A percentile compares a stretch with the other conserved stretches of the same genome.
These are phyloP conservation scores for Chytriomyces hyalinus DNA, from an alignment of 192 early-diverging fungal genomes.

Conservation along the genomic window DNA sequence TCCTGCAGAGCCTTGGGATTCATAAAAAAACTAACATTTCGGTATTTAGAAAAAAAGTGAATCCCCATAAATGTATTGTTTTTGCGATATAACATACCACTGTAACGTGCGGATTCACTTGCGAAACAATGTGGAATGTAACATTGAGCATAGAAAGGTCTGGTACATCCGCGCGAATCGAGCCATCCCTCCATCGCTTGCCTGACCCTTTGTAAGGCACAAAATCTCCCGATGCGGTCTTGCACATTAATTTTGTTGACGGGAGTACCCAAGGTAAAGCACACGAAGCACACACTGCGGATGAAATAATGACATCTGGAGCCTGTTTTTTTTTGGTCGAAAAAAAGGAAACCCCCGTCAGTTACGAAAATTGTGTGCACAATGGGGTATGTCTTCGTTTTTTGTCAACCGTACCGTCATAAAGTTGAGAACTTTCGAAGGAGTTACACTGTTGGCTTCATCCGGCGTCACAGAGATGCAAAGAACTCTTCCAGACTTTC, in stretches of 20 bases:
- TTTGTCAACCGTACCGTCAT: constrained; percentile 66
- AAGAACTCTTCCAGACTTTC: constrained; percentile 82
- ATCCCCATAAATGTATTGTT: no score
- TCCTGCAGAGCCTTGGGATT: constrained; percentile 76
- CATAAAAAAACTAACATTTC: constrained; percentile 85
- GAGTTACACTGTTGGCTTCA: constrained; percentile 65
- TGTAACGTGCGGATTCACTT: constrained; percentile 82
- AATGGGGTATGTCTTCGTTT: neutral
- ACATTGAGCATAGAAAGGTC: constrained; percentile 50
- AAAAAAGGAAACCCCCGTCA: neutral
- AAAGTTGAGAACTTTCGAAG: constrained; percentile 87
- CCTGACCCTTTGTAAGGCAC: constrained; percentile 76
- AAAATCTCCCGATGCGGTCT: constrained; percentile 61
- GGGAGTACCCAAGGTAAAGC: constrained; percentile 85
- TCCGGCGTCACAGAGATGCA: constrained; percentile 82
- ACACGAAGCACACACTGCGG: constrained; percentile 84
- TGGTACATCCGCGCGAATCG: constrained; percentile 76
- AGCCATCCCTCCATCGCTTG: constrained; percentile 85
- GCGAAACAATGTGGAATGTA: constrained; percentile 34
- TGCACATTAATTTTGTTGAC: constrained; percentile 82
- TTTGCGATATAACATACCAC: no score
- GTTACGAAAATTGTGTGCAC: no score
- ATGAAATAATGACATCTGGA: constrained; percentile 81
- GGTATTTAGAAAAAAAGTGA: no score
- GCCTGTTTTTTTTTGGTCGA: constrained; percentile 15